Conservation (phyloP, 768 basidiomycete species). For the Tricholomella constricta region DNA sequence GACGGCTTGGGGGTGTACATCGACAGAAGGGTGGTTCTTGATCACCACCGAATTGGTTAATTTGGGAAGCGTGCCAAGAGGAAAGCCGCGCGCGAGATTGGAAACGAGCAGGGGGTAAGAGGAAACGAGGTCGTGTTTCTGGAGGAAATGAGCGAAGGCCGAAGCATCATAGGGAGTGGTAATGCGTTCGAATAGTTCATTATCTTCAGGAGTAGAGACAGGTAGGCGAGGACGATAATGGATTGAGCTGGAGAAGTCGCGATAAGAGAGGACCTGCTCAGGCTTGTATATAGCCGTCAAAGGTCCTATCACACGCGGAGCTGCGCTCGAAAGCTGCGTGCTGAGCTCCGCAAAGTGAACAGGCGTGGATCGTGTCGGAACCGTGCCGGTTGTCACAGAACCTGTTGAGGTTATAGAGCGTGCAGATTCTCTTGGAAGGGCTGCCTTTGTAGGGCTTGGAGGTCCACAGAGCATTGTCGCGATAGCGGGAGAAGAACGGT, state of each 20-base stretch:
- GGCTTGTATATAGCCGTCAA: conserved; percentile 2
- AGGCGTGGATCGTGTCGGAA: conserved; percentile 13
- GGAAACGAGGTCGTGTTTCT: neutral
- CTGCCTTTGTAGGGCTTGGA: neutral
- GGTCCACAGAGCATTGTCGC: neutral
- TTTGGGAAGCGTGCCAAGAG: conserved; percentile 24
- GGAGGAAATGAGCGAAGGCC: conserved; percentile 10
- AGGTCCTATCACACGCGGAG: conserved; percentile 4
- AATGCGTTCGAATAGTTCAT: conserved; percentile 1
- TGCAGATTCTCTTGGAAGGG: conserved; percentile 1
- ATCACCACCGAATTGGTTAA: neutral
- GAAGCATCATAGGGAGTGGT: conserved; percentile 17
- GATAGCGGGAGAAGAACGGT: neutral
- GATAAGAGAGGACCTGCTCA: neutral
- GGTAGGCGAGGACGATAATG: neutral
- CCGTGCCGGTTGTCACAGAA: neutral
- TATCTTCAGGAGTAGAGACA: neutral
- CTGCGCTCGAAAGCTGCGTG: conserved; percentile 16
- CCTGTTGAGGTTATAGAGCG: conserved; percentile 12
- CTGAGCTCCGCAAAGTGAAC: conserved; percentile 20
- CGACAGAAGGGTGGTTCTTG: neutral
- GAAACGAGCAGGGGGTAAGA: conserved; percentile 16
- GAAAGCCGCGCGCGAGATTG: conserved; percentile 24
- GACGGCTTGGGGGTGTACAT: neutral
- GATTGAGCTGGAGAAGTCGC: neutral